phyloP scores from a whole-genome alignment of 169 alveolate genomes.

The Perkinsus olseni region DNA sequence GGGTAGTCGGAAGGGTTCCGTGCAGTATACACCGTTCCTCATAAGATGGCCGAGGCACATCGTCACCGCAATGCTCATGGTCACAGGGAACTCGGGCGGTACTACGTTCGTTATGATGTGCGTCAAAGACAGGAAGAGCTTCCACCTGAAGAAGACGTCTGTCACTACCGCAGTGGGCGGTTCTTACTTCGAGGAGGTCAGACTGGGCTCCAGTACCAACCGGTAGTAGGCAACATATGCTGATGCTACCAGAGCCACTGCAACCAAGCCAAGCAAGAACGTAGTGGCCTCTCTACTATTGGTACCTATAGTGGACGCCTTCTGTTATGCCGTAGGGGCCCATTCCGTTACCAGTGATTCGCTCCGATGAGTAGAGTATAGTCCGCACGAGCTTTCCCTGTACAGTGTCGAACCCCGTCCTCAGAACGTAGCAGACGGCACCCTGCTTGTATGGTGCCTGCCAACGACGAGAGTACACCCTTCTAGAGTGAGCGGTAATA shows the following conservation, averaged over 20 bases:
- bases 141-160: slow-evolving; percentile 36
- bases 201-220: slow-evolving; percentile 51
- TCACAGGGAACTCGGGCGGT: slow-evolving; percentile 96
- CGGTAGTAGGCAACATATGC: slow-evolving; percentile 77
- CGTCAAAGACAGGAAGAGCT: slow-evolving; percentile 84
- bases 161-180: not conserved
- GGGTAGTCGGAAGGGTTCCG: slow-evolving; percentile 97
- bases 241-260: slow-evolving; percentile 85
- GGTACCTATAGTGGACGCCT: slow-evolving; percentile 34
- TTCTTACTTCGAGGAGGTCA: slow-evolving; percentile 29
- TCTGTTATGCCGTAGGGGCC: not conserved
- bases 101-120: slow-evolving; percentile 94
- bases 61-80: slow-evolving; percentile 92
- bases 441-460: not conserved
- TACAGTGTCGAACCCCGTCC: slow-evolving; percentile 70
- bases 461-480: slow-evolving; percentile 26
- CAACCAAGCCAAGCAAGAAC: slow-evolving; percentile 75
- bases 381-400: slow-evolving; percentile 95
- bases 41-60: slow-evolving; percentile 79
- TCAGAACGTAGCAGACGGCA: slow-evolving; percentile 48
- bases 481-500: slow-evolving; percentile 33
- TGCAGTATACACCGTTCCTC: slow-evolving; percentile 85
- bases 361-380: slow-evolving; percentile 67
- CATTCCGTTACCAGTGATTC: not conserved
- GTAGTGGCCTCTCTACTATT: slow-evolving; percentile 84